A percentile compares a stretch with the other conserved stretches of the same genome.
Evolutionary conservation across 768 basidiomycete genomes (phyloP).

Genomic region (Tylopilus rubrobrunneus): DNA sequence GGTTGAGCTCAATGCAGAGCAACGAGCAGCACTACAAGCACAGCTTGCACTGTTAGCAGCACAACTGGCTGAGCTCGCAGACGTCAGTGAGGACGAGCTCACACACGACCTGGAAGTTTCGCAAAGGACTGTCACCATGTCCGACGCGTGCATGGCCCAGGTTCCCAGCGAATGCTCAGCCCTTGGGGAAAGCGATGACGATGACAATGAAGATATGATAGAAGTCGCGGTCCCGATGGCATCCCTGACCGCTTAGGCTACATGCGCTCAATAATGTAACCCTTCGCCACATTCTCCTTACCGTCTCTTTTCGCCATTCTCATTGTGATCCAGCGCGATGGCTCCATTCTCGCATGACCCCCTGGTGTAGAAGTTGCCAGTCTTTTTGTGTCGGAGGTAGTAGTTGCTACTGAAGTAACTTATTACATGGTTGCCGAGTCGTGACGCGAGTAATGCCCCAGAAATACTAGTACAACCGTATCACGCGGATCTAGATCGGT

Average conservation of each 20-base stretch:
- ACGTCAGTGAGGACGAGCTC: conserved; percentile 33
- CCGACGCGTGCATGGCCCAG: not conserved
- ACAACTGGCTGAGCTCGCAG: conserved; percentile 65
- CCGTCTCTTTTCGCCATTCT: not conserved
- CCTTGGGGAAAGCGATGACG: conserved; percentile 12
- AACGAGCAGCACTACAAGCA: conserved; percentile 68
- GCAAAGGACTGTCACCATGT: not conserved
- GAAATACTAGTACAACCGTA: no score
- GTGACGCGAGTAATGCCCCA: no score
- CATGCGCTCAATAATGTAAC: not conserved
- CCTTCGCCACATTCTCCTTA: not conserved
- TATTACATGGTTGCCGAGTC: no score
- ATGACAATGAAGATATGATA: conserved; percentile 26
- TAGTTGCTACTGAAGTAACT: not conserved
- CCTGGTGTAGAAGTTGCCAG: not conserved
- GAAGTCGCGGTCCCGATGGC: conserved; percentile 25
- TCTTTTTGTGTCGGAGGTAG: not conserved
- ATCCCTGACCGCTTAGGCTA: conserved; percentile 12
- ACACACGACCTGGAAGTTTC: conserved; percentile 24
- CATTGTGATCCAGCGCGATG: not conserved
- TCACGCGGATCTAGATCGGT: no score
- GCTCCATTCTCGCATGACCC: not conserved
- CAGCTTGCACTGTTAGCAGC: conserved; percentile 70
- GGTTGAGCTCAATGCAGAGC: conserved; percentile 35
- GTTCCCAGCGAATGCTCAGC: conserved; percentile 4